phyloP scores from a whole-genome alignment of 352 stramenopile species.

The Peronospora farinosa region DNA sequence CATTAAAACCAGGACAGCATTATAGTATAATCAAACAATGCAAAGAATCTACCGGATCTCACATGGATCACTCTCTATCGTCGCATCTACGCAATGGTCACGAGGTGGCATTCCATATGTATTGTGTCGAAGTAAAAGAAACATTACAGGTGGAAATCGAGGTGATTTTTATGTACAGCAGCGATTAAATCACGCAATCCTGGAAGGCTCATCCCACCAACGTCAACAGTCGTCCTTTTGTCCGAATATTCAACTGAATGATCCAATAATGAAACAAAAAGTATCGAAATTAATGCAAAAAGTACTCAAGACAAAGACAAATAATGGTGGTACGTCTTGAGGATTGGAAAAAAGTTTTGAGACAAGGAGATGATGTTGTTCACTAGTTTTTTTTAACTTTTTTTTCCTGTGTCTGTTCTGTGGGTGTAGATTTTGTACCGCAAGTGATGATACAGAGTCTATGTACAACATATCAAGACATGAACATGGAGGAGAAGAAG shows the following conservation, averaged over 20 bases:
- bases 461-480: slow-evolving; percentile 51
- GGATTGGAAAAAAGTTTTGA: not conserved
- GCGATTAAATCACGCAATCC: not conserved
- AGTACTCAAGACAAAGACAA: slow-evolving; percentile 58
- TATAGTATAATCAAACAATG: not conserved
- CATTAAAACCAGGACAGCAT: slow-evolving; percentile 1
- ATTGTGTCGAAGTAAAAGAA: not conserved
- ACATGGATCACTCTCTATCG: not conserved
- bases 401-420: not conserved
- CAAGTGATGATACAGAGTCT: slow-evolving; percentile 62
- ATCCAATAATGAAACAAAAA: slow-evolving; percentile 31
- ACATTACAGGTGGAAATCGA: not conserved
- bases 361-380: not conserved
- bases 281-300: slow-evolving; percentile 67
- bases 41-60: not conserved
- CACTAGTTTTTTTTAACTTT: not conserved
- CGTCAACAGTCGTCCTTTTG: slow-evolving; percentile 41
- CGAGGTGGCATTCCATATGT: not conserved
- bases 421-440: slow-evolving; percentile 65
- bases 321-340: slow-evolving; percentile 44
- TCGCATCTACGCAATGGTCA: not conserved
- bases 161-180: not conserved
- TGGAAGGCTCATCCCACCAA: slow-evolving; percentile 16
- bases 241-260: slow-evolving; percentile 42
- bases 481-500: slow-evolving; percentile 77